These are phyloP conservation scores for Marchantia paleacea DNA, from an alignment of 225 moss, liverwort and hornwort genomes.

Conservation along the genomic window DNA sequence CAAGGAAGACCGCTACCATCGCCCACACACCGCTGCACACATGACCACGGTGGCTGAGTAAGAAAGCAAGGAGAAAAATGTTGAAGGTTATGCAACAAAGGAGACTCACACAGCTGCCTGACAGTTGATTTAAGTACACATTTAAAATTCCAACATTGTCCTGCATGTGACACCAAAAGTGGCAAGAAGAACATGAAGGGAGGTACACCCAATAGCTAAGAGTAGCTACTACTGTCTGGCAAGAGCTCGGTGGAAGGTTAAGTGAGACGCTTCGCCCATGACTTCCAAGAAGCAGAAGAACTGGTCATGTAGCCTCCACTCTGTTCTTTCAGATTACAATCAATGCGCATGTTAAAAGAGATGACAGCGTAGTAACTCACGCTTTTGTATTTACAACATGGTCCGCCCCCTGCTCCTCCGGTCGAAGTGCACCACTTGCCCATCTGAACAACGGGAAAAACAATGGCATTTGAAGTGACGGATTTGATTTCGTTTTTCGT, in stretches of 20 bases:
- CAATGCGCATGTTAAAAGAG: background rate
- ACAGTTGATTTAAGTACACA: background rate
- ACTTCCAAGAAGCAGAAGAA: background rate
- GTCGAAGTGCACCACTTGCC: constrained; percentile 78
- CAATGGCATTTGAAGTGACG: too few species aligned
- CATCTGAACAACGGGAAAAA: constrained; percentile 45
- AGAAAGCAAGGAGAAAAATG: background rate
- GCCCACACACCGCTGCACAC: constrained; percentile 76
- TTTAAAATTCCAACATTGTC: background rate
- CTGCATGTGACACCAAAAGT: background rate
- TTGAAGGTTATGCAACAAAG: background rate
- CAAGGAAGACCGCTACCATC: constrained; percentile 73
- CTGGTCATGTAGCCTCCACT: background rate
- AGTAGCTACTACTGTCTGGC: background rate
- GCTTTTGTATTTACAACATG: constrained; percentile 52
- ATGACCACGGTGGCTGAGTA: background rate
- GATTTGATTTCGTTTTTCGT: too few species aligned
- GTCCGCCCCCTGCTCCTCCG: constrained; percentile 51
- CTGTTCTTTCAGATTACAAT: background rate
- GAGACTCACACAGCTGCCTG: background rate
- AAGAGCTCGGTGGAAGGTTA: background rate
- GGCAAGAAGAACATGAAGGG: background rate
- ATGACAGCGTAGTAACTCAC: constrained; percentile 26
- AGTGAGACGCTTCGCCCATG: background rate
- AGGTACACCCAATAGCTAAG: background rate